Evolutionary conservation across 2,329 filamentous ascomycete species (phyloP).

Genomic region (Elsinoe perseae): DNA sequence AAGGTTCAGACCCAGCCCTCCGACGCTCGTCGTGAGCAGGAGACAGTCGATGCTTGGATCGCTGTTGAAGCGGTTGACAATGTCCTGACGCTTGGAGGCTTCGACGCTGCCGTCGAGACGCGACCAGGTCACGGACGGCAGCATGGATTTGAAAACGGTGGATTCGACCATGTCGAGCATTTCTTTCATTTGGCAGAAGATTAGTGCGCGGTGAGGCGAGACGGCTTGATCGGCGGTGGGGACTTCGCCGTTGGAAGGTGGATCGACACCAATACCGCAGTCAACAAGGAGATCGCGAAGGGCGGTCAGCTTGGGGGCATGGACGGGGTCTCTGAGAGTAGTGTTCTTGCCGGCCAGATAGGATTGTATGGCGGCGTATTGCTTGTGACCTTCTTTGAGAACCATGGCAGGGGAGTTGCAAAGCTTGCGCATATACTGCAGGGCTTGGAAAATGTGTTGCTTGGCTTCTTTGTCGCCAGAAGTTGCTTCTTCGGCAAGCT

Average conservation of each 20-base stretch:
- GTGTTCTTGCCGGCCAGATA: conserved; percentile 72
- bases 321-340: conserved; percentile 71
- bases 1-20: conserved; percentile 86
- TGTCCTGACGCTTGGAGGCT: conserved; percentile 87
- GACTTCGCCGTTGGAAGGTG: conserved; percentile 40
- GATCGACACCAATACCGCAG: conserved; percentile 82
- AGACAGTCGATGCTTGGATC: conserved; percentile 95
- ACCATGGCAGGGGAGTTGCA: conserved; percentile 97
- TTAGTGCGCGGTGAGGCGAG: conserved; percentile 87
- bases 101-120: conserved; percentile 93
- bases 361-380: conserved; percentile 80
- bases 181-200: conserved; percentile 99
- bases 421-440: conserved; percentile 99
- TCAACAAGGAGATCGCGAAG: conserved; percentile 92
- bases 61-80: conserved; percentile 98
- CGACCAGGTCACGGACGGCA: conserved; percentile 88
- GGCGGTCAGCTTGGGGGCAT: conserved; percentile 88
- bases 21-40: conserved; percentile 88
- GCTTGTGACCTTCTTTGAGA: conserved; percentile 85
- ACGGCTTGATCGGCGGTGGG: conserved; percentile 66
- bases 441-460: conserved; percentile 96
- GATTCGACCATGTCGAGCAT: conserved; percentile 99
- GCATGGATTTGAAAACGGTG: conserved; percentile 78
- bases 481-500: conserved; percentile 73
- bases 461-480: conserved; percentile 87